These are phyloP conservation scores for Ogataea methylovora DNA, from an alignment of 805 yeast species.

Conservation along the genomic window DNA sequence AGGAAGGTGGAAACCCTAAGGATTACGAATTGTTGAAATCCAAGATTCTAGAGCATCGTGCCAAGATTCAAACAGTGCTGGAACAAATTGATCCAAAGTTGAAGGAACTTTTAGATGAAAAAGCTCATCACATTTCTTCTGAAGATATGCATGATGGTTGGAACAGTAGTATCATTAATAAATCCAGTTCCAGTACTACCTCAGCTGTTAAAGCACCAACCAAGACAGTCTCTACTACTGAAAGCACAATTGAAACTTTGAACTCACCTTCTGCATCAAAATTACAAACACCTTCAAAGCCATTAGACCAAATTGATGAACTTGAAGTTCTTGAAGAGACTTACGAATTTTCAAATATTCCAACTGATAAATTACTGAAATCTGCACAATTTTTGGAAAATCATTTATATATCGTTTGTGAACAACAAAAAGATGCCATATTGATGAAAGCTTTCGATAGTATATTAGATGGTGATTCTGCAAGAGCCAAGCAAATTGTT, in stretches of 20 bases:
- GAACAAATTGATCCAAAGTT: constrained; percentile 59
- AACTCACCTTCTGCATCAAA: constrained; percentile 17
- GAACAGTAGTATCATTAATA: constrained; percentile 76
- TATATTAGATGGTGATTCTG: constrained; percentile 55
- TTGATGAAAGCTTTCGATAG: constrained; percentile 88
- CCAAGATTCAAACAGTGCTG: constrained; percentile 61
- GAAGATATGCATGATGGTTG: constrained; percentile 92
- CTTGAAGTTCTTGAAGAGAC: constrained; percentile 58
- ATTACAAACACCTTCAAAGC: constrained; percentile 21
- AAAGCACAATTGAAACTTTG: constrained; percentile 16
- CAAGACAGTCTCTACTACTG: constrained; percentile 20
- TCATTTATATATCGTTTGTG: constrained; percentile 66
- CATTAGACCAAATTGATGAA: constrained; percentile 35
- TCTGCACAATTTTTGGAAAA: constrained; percentile 44
- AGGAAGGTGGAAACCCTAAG: constrained; percentile 39
- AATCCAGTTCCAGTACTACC: constrained; percentile 15
- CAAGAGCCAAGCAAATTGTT: constrained; percentile 55
- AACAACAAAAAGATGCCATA: constrained; percentile 84
- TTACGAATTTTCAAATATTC: constrained; percentile 51
- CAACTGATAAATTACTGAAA: constrained; percentile 36
- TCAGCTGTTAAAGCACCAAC: constrained; percentile 11
- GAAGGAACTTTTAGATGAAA: constrained; percentile 61
- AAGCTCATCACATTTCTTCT: constrained; percentile 68
- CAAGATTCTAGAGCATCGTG: constrained; percentile 52
- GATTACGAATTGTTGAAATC: constrained; percentile 28